Conservation (phyloP, 345 rosid genomes). For the Lepidium sativum region DNA sequence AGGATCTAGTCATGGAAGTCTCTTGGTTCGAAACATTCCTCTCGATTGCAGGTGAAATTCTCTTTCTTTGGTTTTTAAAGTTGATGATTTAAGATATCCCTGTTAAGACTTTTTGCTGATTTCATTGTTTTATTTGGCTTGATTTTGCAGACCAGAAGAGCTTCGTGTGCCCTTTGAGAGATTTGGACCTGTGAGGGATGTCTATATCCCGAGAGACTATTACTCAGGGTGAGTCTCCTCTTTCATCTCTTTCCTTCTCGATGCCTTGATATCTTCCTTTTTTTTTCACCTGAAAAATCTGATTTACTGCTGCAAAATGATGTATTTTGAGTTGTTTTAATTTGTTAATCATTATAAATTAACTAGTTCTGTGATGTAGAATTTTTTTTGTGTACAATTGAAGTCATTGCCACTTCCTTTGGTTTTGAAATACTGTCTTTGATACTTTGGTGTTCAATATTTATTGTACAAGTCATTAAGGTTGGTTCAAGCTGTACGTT, state of each 20-base stretch:
- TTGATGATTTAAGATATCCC: background rate
- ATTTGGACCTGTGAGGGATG: slow-evolving; percentile 81
- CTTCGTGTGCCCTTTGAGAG: slow-evolving; percentile 80
- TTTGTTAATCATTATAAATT: background rate
- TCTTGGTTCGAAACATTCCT: slow-evolving; percentile 88
- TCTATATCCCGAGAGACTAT: slow-evolving; percentile 87
- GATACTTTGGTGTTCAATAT: background rate
- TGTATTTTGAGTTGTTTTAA: background rate
- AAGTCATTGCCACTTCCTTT: background rate
- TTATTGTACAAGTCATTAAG: background rate
- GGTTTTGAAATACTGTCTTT: background rate
- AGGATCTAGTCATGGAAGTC: slow-evolving; percentile 71
- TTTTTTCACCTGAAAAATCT: background rate
- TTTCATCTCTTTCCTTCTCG: background rate
- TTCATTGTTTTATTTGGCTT: background rate
- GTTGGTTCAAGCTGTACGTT: too few species aligned
- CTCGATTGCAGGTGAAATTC: slow-evolving; percentile 69
- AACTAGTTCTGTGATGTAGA: background rate
- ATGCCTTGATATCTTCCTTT: background rate
- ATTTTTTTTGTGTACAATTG: background rate
- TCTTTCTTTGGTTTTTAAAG: background rate
- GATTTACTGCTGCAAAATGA: background rate
- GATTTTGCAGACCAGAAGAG: slow-evolving; percentile 68
- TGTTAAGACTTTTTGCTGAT: background rate
- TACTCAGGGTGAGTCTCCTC: slow-evolving; percentile 79